Evolutionary conservation across 2,329 filamentous ascomycete genomes (phyloP), one percentile per base, ranked within the genome.

Genomic region (Pseudogymnoascus sp.): DNA sequence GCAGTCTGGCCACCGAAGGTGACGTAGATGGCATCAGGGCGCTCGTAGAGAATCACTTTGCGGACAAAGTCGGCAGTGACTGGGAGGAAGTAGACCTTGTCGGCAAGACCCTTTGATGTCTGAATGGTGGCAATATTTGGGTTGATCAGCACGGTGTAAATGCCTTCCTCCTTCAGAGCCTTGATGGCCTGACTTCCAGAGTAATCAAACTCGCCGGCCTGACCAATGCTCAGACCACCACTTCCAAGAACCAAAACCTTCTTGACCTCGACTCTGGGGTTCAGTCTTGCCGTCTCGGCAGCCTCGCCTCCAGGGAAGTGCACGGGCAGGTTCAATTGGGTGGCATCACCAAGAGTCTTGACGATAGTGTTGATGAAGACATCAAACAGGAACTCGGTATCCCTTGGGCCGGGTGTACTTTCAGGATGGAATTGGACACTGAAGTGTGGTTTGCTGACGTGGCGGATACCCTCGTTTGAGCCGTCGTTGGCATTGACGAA

Each of bases 361-460:
- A 84, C 80, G 68, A 97, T 90, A 18, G 92, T 89, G 77, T 88
- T 79, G 73, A 99, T 90, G 80, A 99, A 99, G 67, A 97, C 91
- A 75, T 99, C 92, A 68, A 99, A 99, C 25, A 99, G 82, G 73
- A 90, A 97, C 75, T 99, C 94, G 28, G 94, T 99, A 74, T 99
- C 94, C 37, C 91, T 85, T 61, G 94, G 94, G 64, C 94, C 94
- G 2, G 94, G 94, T 1, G 92, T 95, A 80, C 92, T 96, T 77
- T 99, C 94, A 0, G 94, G 94, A 73, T 99, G 94, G 79, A 99
- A 99, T 75, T 99, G 94, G n/a, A 97, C 94, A 80, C 92, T 97
- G 82, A 99, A 99, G 79, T 93, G 95, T 61, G 94, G 94, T 72
- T 87, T 89, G 75, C 80, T 84, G 59, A 84, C 79, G 75, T 97